These are phyloP conservation scores for Arbutus unedo DNA, from an alignment of 148 eudicot species.

Conservation along the genomic window DNA sequence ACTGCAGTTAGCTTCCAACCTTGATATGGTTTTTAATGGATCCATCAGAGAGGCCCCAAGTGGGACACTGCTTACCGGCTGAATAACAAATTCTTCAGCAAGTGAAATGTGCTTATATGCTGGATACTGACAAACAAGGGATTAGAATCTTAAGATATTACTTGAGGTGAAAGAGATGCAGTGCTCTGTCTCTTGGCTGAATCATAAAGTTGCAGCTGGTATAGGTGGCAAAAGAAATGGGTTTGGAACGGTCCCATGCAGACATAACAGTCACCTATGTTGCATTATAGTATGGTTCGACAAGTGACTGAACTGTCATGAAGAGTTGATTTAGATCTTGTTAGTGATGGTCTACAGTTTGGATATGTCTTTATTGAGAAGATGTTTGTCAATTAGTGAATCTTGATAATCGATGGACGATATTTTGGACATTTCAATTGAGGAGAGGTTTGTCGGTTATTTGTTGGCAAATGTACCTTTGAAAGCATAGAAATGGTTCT, in stretches of 20 bases:
- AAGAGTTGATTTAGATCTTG: no score
- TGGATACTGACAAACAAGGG: not conserved
- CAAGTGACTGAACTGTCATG: no score
- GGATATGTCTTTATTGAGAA: no score
- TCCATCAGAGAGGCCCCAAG: not conserved
- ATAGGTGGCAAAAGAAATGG: no score
- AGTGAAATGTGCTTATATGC: not conserved
- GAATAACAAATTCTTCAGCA: not conserved
- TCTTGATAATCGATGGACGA: not conserved
- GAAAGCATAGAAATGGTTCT: not conserved
- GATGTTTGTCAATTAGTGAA: no score
- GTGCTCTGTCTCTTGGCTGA: not conserved
- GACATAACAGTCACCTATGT: no score
- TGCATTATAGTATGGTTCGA: no score
- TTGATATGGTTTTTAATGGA: no score
- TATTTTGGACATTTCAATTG: not conserved
- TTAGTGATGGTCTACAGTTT: no score
- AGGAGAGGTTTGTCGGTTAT: not conserved
- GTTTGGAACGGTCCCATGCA: no score
- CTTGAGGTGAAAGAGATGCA: not conserved
- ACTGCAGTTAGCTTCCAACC: no score
- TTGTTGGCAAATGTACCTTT: slow-evolving; percentile 1
- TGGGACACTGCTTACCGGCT: not conserved
- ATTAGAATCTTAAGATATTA: not conserved
- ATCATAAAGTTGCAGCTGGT: not conserved